These are phyloP conservation scores for Emmonsiellopsis sp. DNA, from an alignment of 2,329 filamentous ascomycete genomes.

Conservation along the genomic window DNA sequence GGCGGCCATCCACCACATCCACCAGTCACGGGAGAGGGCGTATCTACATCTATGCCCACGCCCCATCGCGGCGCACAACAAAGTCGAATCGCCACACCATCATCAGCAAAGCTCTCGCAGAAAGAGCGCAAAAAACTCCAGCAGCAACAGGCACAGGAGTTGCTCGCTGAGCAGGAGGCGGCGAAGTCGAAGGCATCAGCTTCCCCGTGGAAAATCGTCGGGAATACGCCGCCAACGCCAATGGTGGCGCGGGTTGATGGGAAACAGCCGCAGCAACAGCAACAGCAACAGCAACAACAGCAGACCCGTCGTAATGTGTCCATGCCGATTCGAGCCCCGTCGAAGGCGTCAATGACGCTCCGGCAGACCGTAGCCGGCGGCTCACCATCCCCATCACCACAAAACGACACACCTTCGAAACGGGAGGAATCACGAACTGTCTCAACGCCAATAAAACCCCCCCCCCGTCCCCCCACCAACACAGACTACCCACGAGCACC, in stretches of 20 bases:
- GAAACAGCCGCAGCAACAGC: slow-evolving; percentile 9
- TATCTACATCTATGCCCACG: slow-evolving; percentile 41
- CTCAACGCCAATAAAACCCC: slow-evolving; percentile 1
- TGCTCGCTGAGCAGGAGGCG: slow-evolving; percentile 23
- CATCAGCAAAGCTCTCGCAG: slow-evolving; percentile 63
- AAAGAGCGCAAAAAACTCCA: slow-evolving; percentile 83
- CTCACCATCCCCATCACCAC: slow-evolving; percentile 15
- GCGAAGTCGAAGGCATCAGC: slow-evolving; percentile 23
- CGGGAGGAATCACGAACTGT: neutral
- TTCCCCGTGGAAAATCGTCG: slow-evolving; percentile 58
- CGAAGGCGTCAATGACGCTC: slow-evolving; percentile 48
- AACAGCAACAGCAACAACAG: neutral
- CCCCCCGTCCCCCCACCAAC: neutral
- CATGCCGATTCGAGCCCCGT: slow-evolving; percentile 9
- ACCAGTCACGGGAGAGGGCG: neutral
- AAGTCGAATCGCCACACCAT: slow-evolving; percentile 21
- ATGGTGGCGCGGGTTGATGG: slow-evolving; percentile 1
- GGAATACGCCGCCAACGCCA: slow-evolving; percentile 16
- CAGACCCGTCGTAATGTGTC: neutral
- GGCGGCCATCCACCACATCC: slow-evolving; percentile 35
- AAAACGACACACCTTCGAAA: neutral
- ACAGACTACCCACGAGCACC: neutral
- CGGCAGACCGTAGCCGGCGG: slow-evolving; percentile 49
- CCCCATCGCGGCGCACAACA: slow-evolving; percentile 32
- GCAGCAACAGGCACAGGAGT: slow-evolving; percentile 50